phyloP scores from a whole-genome alignment of 208 protist genomes.

The Leishmania tropica region DNA sequence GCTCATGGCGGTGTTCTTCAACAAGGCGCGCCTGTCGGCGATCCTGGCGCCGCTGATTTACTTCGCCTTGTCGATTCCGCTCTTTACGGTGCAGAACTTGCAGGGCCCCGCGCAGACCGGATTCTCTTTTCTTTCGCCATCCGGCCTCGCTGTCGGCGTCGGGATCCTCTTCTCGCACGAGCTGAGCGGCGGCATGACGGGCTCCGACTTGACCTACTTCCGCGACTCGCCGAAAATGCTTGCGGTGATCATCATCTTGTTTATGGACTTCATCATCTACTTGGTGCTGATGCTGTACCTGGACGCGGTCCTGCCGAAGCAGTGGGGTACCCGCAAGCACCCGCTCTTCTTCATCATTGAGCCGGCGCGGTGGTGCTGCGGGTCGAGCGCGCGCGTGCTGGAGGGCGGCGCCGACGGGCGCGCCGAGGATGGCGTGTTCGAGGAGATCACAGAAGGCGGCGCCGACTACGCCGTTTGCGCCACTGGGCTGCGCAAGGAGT shows the following conservation, averaged over 20 bases:
- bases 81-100: slow-evolving; percentile 59
- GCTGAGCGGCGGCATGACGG: slow-evolving; percentile 32
- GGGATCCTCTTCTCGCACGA: slow-evolving; percentile 55
- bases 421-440: slow-evolving; percentile 42
- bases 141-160: slow-evolving; percentile 54
- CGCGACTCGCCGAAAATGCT: slow-evolving; percentile 47
- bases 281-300: slow-evolving; percentile 73
- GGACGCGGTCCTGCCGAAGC: slow-evolving; percentile 64
- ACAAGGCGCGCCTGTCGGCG: slow-evolving; percentile 55
- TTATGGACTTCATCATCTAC: slow-evolving; percentile 64
- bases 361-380: slow-evolving; percentile 29
- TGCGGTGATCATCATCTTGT: slow-evolving; percentile 27
- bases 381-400: no score
- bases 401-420: slow-evolving; percentile 30
- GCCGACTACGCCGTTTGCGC: no score
- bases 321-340: slow-evolving; percentile 61
- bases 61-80: slow-evolving; percentile 51
- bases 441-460: not conserved
- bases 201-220: slow-evolving; percentile 42
- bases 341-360: slow-evolving; percentile 74
- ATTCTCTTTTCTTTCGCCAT: slow-evolving; percentile 57
- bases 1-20: slow-evolving; percentile 71
- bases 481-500: slow-evolving; percentile 34
- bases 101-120: slow-evolving; percentile 23
- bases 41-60: slow-evolving; percentile 69